phyloP scores from a whole-genome alignment of 345 rosid species.

The Hevea brasiliensis region DNA sequence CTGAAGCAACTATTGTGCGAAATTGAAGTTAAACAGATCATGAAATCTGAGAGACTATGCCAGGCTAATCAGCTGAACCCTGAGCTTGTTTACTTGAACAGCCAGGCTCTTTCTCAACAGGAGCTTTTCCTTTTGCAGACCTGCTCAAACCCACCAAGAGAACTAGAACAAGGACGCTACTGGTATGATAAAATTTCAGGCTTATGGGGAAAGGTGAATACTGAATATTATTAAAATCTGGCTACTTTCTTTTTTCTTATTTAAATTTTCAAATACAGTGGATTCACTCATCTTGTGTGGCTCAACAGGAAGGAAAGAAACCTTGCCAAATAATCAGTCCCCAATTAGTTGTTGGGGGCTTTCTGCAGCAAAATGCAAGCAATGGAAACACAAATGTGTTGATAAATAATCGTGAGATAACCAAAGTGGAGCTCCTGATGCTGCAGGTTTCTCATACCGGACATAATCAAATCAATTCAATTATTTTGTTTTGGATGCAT shows the following conservation, averaged over 20 bases:
- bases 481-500: neutral
- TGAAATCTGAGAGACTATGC: too few species aligned
- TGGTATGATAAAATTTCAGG: conserved; percentile 90
- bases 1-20: too few species aligned
- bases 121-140: too few species aligned
- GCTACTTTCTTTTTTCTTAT: neutral
- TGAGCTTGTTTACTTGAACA: too few species aligned
- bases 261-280: neutral
- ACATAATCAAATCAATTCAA: neutral
- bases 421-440: conserved; percentile 55
- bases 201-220: conserved; percentile 88
- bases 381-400: conserved; percentile 64
- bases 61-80: too few species aligned
- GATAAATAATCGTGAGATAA: conserved; percentile 68
- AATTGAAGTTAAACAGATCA: too few species aligned
- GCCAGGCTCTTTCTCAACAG: too few species aligned
- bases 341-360: conserved; percentile 52
- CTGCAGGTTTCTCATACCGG: conserved; percentile 55
- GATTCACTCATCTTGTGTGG: conserved; percentile 19
- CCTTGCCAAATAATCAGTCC: conserved; percentile 78
- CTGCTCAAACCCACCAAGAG: too few species aligned
- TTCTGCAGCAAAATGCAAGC: conserved; percentile 50
- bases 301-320: conserved; percentile 65
- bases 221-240: neutral
- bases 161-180: neutral